These are phyloP conservation scores for Kazachstania africana DNA, from an alignment of 805 yeast species.

Conservation along the genomic window DNA sequence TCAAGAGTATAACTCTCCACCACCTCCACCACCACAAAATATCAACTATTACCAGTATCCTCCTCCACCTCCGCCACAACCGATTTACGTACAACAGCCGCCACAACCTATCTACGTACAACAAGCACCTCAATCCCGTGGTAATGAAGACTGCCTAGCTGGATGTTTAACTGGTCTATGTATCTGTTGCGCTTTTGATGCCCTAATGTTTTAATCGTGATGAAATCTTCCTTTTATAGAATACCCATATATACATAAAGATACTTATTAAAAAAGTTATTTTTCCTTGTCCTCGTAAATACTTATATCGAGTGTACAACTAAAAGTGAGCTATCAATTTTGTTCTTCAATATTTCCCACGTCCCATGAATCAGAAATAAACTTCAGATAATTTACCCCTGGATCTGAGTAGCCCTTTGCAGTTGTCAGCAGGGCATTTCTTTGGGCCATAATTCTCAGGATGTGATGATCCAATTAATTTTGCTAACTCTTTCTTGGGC, in stretches of 20 bases:
- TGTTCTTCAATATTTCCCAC: too few relatives aligned
- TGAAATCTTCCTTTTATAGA: too few relatives aligned
- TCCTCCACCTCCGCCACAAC: slow-evolving; percentile 7
- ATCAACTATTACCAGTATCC: too few relatives aligned
- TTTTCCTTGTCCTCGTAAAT: too few relatives aligned
- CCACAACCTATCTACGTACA: slow-evolving; percentile 41
- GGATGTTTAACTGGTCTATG: slow-evolving; percentile 42
- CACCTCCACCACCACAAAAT: too few relatives aligned
- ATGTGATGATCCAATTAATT: slow-evolving; percentile 26
- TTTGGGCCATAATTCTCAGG: slow-evolving; percentile 43
- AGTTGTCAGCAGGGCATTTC: slow-evolving; percentile 43
- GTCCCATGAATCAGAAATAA: slow-evolving; percentile 28
- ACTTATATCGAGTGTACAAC: too few relatives aligned
- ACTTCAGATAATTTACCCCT: slow-evolving; percentile 46
- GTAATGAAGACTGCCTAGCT: slow-evolving; percentile 31
- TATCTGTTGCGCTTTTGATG: slow-evolving; percentile 41
- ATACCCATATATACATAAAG: background rate
- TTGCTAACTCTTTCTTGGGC: slow-evolving; percentile 15
- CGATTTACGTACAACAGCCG: slow-evolving; percentile 31
- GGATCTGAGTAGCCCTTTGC: slow-evolving; percentile 34
- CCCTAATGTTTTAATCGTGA: too few relatives aligned
- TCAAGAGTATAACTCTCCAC: too few relatives aligned
- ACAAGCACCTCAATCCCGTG: slow-evolving; percentile 28
- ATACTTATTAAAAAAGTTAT: too few relatives aligned
- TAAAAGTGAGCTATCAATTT: too few relatives aligned